Conservation (phyloP, 305 asterid species). For the Fraxinus sp. region DNA sequence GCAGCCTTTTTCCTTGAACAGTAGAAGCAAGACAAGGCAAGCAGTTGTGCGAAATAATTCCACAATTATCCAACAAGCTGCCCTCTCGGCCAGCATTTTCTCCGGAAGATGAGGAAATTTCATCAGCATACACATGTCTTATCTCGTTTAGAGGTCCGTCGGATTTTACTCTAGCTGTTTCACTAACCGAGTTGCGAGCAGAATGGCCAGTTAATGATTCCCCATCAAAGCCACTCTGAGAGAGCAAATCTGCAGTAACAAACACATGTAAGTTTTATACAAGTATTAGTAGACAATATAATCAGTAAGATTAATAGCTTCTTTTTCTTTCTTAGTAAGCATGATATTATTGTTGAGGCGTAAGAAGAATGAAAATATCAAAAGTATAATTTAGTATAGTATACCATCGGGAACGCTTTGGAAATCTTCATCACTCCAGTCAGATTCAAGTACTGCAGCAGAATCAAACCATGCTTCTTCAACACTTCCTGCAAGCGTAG, state of each 20-base stretch:
- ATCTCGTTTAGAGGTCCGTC: constrained; percentile 37
- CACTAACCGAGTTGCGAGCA: constrained; percentile 33
- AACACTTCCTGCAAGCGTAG: constrained; percentile 30
- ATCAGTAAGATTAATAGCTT: neutral
- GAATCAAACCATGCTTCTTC: constrained; percentile 95
- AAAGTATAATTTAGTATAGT: neutral
- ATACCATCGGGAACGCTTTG: constrained; percentile 90
- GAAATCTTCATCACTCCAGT: constrained; percentile 93
- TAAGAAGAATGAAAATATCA: neutral
- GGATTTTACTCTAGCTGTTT: constrained; percentile 39
- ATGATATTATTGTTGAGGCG: neutral
- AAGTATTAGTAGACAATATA: constrained; percentile 3
- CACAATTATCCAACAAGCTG: constrained; percentile 70
- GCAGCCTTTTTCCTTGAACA: constrained; percentile 71
- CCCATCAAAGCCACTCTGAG: constrained; percentile 35
- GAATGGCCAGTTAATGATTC: constrained; percentile 25
- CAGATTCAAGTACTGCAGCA: constrained; percentile 71
- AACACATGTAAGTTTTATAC: neutral
- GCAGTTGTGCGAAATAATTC: constrained; percentile 76
- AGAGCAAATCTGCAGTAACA: constrained; percentile 10
- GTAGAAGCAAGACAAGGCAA: constrained; percentile 92
- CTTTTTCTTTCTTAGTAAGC: neutral
- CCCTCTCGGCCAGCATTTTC: constrained; percentile 50
- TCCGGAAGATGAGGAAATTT: constrained; percentile 28
- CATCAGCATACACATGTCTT: constrained; percentile 52